phyloP scores from a whole-genome alignment of 768 basidiomycete species.

The Boletus rubescentipes region DNA sequence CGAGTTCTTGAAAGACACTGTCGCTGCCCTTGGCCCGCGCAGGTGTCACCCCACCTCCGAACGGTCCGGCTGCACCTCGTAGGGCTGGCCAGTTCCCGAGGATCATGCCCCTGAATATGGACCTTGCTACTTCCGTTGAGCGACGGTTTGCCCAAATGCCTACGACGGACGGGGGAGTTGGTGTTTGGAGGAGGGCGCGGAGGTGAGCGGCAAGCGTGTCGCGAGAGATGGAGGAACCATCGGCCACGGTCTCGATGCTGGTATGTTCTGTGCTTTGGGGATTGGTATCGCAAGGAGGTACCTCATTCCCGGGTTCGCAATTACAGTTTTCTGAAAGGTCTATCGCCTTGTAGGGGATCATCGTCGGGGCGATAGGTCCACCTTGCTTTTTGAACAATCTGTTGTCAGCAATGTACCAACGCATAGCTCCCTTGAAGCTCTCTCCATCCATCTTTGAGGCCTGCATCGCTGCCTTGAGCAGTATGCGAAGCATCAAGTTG shows the following conservation, averaged over 20 bases:
- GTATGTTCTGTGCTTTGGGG: background rate
- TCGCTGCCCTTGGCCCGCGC: slow-evolving; percentile 17
- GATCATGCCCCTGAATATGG: slow-evolving; percentile 55
- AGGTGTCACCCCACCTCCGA: slow-evolving; percentile 24
- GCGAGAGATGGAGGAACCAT: slow-evolving; percentile 1
- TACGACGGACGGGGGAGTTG: slow-evolving; percentile 30
- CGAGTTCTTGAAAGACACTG: slow-evolving; percentile 22
- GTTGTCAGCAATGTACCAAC: slow-evolving; percentile 24
- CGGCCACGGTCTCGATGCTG: background rate
- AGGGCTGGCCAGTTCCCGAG: slow-evolving; percentile 57
- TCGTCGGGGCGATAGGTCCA: slow-evolving; percentile 15
- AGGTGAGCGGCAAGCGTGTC: slow-evolving; percentile 10
- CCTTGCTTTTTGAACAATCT: slow-evolving; percentile 16
- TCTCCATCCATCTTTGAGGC: slow-evolving; percentile 52
- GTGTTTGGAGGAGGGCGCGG: slow-evolving; percentile 12
- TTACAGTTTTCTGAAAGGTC: background rate
- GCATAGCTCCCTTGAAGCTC: slow-evolving; percentile 48
- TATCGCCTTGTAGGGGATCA: background rate
- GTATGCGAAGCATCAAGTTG: slow-evolving; percentile 51
- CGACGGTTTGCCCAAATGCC: slow-evolving; percentile 46
- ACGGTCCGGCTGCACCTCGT: slow-evolving; percentile 37
- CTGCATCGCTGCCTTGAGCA: slow-evolving; percentile 60
- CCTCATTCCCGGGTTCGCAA: background rate
- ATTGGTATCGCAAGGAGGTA: background rate
- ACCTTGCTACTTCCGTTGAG: slow-evolving; percentile 48